Conservation (phyloP, 495 filamentous ascomycete genomes). For the Podospora tetraspora region DNA sequence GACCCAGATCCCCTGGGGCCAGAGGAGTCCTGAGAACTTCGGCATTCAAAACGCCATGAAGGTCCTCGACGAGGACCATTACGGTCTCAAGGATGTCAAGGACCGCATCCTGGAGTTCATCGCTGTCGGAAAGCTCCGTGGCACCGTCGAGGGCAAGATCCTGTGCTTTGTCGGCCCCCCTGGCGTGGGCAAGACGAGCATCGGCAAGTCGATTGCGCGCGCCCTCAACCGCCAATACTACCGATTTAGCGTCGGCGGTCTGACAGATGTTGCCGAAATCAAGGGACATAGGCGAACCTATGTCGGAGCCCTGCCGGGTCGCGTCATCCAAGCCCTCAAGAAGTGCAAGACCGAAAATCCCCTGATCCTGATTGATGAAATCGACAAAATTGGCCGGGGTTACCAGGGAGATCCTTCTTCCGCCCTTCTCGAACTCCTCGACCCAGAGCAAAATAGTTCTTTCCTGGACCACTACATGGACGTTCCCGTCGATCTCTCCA, state of each 20-base stretch:
- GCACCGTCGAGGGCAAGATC: constrained; percentile 98
- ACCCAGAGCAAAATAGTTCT: constrained; percentile 95
- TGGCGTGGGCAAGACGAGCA: constrained; percentile 94
- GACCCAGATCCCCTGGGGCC: constrained; percentile 96
- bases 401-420: constrained; percentile 96
- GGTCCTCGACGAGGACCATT: constrained; percentile 94
- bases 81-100: constrained; percentile 97
- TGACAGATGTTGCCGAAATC: constrained; percentile 98
- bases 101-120: constrained; percentile 99
- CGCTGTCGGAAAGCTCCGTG: constrained; percentile 93
- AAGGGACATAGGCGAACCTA: constrained; percentile 97
- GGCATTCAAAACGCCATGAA: constrained; percentile 83
- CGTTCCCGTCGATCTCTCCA: constrained; percentile 94
- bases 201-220: constrained; percentile 94
- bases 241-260: constrained; percentile 92
- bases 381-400: constrained; percentile 95
- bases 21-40: constrained; percentile 93
- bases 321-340: constrained; percentile 97
- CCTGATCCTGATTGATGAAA: constrained; percentile 90
- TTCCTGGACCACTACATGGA: constrained; percentile 99
- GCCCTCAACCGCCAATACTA: constrained; percentile 95
- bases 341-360: constrained; percentile 99
- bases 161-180: constrained; percentile 96
- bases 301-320: constrained; percentile 90
- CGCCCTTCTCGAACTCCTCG: constrained; percentile 87